These are phyloP conservation scores for Ophiocordyceps unilateralis DNA, from an alignment of 2,329 filamentous ascomycete genomes.

Conservation along the genomic window DNA sequence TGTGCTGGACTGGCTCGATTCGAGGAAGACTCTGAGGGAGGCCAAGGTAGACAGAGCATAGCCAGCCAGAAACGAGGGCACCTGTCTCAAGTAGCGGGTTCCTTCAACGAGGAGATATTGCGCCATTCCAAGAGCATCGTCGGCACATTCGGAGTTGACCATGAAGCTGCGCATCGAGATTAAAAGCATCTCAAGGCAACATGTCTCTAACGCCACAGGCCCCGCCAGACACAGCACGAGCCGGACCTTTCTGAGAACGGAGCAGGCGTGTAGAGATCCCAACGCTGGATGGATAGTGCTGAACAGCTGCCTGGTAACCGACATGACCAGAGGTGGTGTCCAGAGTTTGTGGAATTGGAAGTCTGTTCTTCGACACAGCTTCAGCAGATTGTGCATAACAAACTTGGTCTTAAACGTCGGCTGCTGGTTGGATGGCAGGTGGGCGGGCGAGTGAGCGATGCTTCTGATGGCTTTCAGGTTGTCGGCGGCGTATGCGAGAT, in stretches of 20 bases:
- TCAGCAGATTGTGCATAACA: slow-evolving; percentile 56
- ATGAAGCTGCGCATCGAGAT: slow-evolving; percentile 65
- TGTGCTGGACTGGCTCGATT: slow-evolving; percentile 58
- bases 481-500: slow-evolving; percentile 41
- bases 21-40: slow-evolving; percentile 59
- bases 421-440: slow-evolving; percentile 64
- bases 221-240: slow-evolving; percentile 68
- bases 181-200: slow-evolving; percentile 80
- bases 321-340: slow-evolving; percentile 58
- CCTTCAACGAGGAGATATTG: slow-evolving; percentile 68
- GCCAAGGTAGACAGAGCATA: slow-evolving; percentile 65
- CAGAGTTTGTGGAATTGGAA: slow-evolving; percentile 51
- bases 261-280: slow-evolving; percentile 73
- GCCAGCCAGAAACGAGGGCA: slow-evolving; percentile 64
- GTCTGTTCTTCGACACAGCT: slow-evolving; percentile 57
- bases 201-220: slow-evolving; percentile 52
- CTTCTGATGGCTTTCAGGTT: slow-evolving; percentile 52
- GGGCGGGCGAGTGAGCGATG: slow-evolving; percentile 46
- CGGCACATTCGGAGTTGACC: slow-evolving; percentile 69
- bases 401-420: slow-evolving; percentile 70
- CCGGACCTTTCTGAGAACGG: slow-evolving; percentile 70
- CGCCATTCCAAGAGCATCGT: slow-evolving; percentile 74
- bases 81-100: slow-evolving; percentile 40
- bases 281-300: slow-evolving; percentile 68
- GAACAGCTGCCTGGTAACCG: slow-evolving; percentile 60